A percentile compares a stretch with the other conserved stretches of the same genome.
These are phyloP conservation scores for Lumnitzera littorea DNA, from an alignment of 345 rosid species.

Conservation along the genomic window DNA sequence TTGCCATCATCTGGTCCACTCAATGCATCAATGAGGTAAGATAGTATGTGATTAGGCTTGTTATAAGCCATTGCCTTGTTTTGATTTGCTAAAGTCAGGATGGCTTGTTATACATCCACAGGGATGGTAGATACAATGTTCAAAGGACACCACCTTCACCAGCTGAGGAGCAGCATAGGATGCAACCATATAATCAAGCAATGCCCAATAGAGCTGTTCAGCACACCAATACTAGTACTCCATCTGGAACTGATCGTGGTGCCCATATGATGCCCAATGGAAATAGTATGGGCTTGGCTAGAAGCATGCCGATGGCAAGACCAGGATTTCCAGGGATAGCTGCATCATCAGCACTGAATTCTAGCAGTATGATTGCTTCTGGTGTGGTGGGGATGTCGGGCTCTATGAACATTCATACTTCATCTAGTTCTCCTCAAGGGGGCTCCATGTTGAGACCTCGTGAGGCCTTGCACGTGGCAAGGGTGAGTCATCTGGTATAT, in stretches of 20 bases:
- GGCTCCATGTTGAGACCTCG: slow-evolving; percentile 72
- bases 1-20: slow-evolving; percentile 54
- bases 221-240: slow-evolving; percentile 64
- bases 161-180: slow-evolving; percentile 76
- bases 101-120: slow-evolving; percentile 19
- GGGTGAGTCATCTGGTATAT: slow-evolving; percentile 38
- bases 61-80: slow-evolving; percentile 10
- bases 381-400: slow-evolving; percentile 62
- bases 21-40: slow-evolving; percentile 52
- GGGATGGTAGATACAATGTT: slow-evolving; percentile 72
- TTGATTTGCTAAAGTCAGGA: slow-evolving; percentile 4
- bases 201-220: slow-evolving; percentile 57
- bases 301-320: slow-evolving; percentile 66
- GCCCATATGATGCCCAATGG: slow-evolving; percentile 60
- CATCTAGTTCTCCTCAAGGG: slow-evolving; percentile 62
- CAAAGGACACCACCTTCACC: slow-evolving; percentile 58
- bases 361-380: slow-evolving; percentile 62
- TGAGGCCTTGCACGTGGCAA: slow-evolving; percentile 61
- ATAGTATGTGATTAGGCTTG: slow-evolving; percentile 10
- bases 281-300: slow-evolving; percentile 60
- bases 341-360: slow-evolving; percentile 59
- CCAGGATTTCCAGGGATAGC: slow-evolving; percentile 74
- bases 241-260: slow-evolving; percentile 60
- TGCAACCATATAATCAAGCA: slow-evolving; percentile 67
- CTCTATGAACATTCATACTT: slow-evolving; percentile 58